Conservation (phyloP, 163 green algal genomes). For the Smithsoniella earleae region DNA sequence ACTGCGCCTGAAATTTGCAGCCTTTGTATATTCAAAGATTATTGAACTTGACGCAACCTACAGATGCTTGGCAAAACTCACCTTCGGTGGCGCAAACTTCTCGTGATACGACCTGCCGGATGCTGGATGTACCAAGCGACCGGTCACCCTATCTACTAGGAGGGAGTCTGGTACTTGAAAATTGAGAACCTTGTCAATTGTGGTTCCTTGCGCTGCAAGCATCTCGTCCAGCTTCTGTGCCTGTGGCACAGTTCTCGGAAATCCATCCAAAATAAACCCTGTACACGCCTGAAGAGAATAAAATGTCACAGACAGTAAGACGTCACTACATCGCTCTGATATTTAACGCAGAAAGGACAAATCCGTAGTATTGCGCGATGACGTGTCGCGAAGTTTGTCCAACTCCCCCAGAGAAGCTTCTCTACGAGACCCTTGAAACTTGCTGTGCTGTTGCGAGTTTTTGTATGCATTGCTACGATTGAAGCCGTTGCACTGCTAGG, state of each 20-base stretch:
- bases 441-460: constrained; percentile 11
- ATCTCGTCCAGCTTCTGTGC: constrained; percentile 92
- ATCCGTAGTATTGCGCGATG: no score
- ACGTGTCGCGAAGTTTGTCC: no score
- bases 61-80: constrained; percentile 20
- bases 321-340: no score
- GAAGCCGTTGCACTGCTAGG: no score
- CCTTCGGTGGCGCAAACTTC: constrained; percentile 89
- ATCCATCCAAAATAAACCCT: constrained; percentile 29
- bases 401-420: no score
- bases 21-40: neutral
- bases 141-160: constrained; percentile 83
- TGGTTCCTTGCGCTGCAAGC: constrained; percentile 58
- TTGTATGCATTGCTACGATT: no score
- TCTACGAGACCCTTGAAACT: constrained; percentile 14
- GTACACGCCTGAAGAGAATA: no score
- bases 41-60: no score
- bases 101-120: constrained; percentile 91
- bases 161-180: constrained; percentile 82
- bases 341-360: no score
- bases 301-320: no score
- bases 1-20: neutral
- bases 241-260: constrained; percentile 49
- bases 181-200: constrained; percentile 88
- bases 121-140: constrained; percentile 82